These are phyloP conservation scores for Cordyceps cicadae DNA, from an alignment of 2,329 filamentous ascomycete genomes.

Conservation along the genomic window DNA sequence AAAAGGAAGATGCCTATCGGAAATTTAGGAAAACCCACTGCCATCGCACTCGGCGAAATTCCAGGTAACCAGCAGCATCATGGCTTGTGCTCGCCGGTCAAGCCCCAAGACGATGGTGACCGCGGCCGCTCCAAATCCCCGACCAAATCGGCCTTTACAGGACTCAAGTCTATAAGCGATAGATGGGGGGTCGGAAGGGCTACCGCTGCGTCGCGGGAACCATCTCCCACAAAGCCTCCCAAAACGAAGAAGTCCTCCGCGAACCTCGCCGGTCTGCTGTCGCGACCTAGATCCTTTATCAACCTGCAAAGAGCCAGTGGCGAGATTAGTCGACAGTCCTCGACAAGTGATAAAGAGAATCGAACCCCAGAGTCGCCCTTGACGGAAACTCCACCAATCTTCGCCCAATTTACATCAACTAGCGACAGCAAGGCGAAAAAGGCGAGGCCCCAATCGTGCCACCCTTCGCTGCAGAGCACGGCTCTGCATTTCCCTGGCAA, in stretches of 20 bases:
- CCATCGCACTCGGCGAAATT: slow-evolving; percentile 45
- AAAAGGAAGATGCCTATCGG: slow-evolving; percentile 9
- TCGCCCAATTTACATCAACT: slow-evolving; percentile 56
- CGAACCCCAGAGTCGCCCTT: slow-evolving; percentile 43
- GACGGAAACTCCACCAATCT: slow-evolving; percentile 58
- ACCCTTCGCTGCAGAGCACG: not conserved
- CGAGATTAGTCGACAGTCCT: slow-evolving; percentile 42
- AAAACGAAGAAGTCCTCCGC: slow-evolving; percentile 78
- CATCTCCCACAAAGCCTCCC: slow-evolving; percentile 48
- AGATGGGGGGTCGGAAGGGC: slow-evolving; percentile 31
- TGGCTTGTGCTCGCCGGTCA: slow-evolving; percentile 31
- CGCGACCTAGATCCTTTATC: slow-evolving; percentile 65
- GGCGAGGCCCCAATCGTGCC: slow-evolving; percentile 3
- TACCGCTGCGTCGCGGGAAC: slow-evolving; percentile 38
- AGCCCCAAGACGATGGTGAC: slow-evolving; percentile 25
- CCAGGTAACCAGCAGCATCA: slow-evolving; percentile 45
- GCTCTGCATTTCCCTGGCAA: not conserved
- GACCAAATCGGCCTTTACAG: slow-evolving; percentile 35
- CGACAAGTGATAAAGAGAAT: slow-evolving; percentile 71
- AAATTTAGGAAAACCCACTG: not conserved
- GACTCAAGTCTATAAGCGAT: slow-evolving; percentile 32
- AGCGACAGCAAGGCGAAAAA: slow-evolving; percentile 25
- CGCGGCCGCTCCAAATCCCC: slow-evolving; percentile 33
- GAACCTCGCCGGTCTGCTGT: slow-evolving; percentile 70
- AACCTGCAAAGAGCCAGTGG: slow-evolving; percentile 48